Percentiles rank a stretch among this genome's conserved stretches.
phyloP scores from a whole-genome alignment of 192 early-diverging fungal genomes.

The Rhizophagus sp. region DNA sequence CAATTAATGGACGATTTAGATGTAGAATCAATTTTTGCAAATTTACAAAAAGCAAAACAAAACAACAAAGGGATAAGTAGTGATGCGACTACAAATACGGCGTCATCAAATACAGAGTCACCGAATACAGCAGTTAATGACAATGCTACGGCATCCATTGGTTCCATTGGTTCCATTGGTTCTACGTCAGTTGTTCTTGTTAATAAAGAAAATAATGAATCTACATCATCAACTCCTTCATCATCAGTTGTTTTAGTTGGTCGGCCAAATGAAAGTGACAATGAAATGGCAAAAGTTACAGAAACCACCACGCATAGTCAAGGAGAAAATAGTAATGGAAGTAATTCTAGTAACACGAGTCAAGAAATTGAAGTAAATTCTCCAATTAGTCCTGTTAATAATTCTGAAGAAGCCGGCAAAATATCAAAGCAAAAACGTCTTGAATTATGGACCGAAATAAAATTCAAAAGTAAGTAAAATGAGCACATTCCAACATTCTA shows the following conservation, averaged over 20 bases:
- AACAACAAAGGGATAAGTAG: conserved; percentile 1
- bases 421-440: conserved; percentile 49
- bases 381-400: conserved; percentile 8
- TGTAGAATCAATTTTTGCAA: conserved; percentile 72
- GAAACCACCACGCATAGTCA: background rate
- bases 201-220: conserved; percentile 26
- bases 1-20: conserved; percentile 76
- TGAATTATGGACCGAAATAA: conserved; percentile 89
- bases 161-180: no score
- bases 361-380: background rate
- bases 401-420: conserved; percentile 32
- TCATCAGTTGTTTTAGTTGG: conserved; percentile 6
- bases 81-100: background rate
- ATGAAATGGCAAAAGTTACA: background rate
- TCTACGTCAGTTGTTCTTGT: conserved; percentile 3
- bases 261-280: background rate
- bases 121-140: background rate
- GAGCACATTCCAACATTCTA: no score
- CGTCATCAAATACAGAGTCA: background rate
- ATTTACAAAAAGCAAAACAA: conserved; percentile 57
- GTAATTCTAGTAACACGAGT: background rate
- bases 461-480: conserved; percentile 66
- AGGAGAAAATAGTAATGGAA: background rate
- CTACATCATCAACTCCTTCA: conserved; percentile 2
- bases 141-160: background rate